Evolutionary conservation across 345 rosid species (phyloP), one percentile per base, ranked within the genome.

Genomic region (Moricandia arvensis): DNA sequence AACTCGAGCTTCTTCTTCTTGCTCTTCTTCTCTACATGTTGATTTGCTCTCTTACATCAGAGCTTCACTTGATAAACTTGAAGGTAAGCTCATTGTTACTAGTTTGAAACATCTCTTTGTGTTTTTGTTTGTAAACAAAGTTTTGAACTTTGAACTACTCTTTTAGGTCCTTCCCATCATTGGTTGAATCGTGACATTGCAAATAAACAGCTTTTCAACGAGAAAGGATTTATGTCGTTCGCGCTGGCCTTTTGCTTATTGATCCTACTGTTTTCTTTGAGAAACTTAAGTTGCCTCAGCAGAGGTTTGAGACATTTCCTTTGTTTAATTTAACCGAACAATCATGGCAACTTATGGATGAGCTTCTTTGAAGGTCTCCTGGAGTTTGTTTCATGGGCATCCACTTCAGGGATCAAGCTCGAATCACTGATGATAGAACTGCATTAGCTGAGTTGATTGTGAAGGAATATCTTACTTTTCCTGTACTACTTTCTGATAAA

Each of bases 401-500:
- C 26, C 87, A 86, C 77, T 82, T 76, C 66, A 82, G 86, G 69
- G 82, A 75, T 85, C 76, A 72, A 15, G 79, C 69, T 81, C 67
- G 73, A 79, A 75, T 85, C 57, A 64, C 73, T 63, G 79, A 64
- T 84, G 84, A 85, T 83, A 84, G 43, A 58, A 59, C 81, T 72
- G 72, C 37, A 58, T 76, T 90, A n/a, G 74, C 85, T 79, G 84
- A 80, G 68, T 74, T 88, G 83, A 74, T 85, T 68, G 83, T 86
- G 79, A 81, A 86, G 82, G 97, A 94, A 18, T 90, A 83, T 41
- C 73, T 89, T 53, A 87, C 90, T 12, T 91, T 90, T 81, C 98
- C 97, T n/a, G 63, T 94, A 64, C 78, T 91, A 38, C 76, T 89
- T 72, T 79, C 89, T 6, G 66, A 67, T 77, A 85, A 84, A 80